Base-by-base conservation (phyloP, 441 rosid genomes). In the Syzygium malaccense region DNA sequence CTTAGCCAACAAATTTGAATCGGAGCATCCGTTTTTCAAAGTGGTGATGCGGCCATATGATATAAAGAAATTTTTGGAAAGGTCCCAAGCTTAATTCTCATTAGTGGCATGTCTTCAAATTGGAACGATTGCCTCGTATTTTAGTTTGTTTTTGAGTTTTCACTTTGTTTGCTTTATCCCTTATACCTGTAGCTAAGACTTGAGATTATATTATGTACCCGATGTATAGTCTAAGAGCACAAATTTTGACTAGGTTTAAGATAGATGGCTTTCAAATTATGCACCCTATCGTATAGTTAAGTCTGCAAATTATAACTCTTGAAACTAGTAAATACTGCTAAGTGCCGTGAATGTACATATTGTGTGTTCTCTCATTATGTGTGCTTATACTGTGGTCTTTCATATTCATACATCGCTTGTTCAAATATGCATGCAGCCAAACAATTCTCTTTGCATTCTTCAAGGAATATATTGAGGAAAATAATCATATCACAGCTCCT, bases 271-370 rank as follows among this genome's bases (percentile, higher is more conserved):
- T 57, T 8, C n/a, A 23, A 1, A 57, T 57, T 23, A 23, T 23
- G 5, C n/a, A 26, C 0, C 14, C 26, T 58, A 58, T 11, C 13
- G 5, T 58, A 58, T 0, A 1, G 0, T 2, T 0, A 57, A 25
- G 62, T 12, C 26, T 57, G 62, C n/a, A 10, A 5, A 57, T 57
- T 57, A 23, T 57, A 57, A 57, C 10, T 10, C 14, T 25, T 25
- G 14, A 57, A 25, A 57, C 0, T 57, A 57, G 30, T 3, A 58
- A 26, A 58, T 26, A 12, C 0, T 2, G 4, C 0, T 0, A 26
- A 58, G 30, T 58, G 0, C 10, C 23, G 7, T 55, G 4, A 55
- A 5, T 15, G 19, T 13, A 54, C 55, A 54, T 54, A 54, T 17
- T 0, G 6, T 54, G 18, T 17, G 18, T 14, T 58, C 13, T 7